Conservation (phyloP, 2,329 filamentous ascomycete genomes). For the Claviceps digitariae region DNA sequence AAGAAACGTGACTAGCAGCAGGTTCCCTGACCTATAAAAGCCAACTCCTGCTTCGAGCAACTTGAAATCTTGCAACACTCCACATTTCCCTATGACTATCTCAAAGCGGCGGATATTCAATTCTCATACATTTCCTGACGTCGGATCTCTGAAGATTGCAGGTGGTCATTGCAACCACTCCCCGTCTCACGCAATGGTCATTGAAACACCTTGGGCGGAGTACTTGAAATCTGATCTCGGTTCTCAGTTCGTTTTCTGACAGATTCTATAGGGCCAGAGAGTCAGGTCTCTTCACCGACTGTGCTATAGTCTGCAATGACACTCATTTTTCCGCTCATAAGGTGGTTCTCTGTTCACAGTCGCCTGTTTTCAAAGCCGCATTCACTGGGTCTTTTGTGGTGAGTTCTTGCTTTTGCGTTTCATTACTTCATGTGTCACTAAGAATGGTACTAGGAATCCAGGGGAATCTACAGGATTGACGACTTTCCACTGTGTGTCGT, state of each 20-base stretch:
- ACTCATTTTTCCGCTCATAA: background rate
- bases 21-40: background rate
- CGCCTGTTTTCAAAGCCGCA: background rate
- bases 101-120: background rate
- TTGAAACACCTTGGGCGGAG: background rate
- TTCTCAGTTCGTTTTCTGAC: background rate
- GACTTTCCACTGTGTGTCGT: background rate
- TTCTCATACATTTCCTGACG: background rate
- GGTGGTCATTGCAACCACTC: background rate
- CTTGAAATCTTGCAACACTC: background rate
- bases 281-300: background rate
- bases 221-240: background rate
- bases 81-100: background rate
- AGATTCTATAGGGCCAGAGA: background rate
- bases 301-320: background rate
- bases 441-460: background rate
- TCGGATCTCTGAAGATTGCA: background rate
- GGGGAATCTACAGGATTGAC: background rate
- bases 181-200: background rate
- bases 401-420: background rate
- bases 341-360: background rate
- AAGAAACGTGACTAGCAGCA: background rate
- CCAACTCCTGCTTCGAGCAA: background rate
- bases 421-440: too few species aligned
- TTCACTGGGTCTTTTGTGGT: background rate